These are phyloP conservation scores for Polysphondylium violaceum DNA, from an alignment of 78 protist species.

Conservation along the genomic window DNA sequence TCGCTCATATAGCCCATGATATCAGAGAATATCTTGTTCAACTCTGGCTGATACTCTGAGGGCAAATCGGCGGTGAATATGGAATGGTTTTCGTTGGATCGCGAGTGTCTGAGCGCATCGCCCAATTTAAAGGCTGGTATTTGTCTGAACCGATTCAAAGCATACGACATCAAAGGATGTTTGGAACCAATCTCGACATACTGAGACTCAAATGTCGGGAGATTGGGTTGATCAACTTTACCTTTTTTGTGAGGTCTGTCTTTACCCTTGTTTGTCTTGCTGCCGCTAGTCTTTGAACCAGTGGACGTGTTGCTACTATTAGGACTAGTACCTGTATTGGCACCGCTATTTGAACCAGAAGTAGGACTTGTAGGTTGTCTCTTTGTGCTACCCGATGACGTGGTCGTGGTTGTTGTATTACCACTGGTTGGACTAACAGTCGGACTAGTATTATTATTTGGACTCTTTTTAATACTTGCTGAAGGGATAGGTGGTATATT, in stretches of 20 bases:
- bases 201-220: slow-evolving; percentile 14
- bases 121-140: slow-evolving; percentile 52
- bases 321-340: background rate
- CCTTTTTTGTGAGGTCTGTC: background rate
- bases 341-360: no score
- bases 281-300: background rate
- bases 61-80: slow-evolving; percentile 26
- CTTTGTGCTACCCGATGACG: no score
- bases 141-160: slow-evolving; percentile 46
- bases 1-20: slow-evolving; percentile 69
- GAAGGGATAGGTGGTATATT: no score
- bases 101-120: slow-evolving; percentile 38
- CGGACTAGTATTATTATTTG: no score
- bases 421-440: no score
- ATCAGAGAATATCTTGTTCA: slow-evolving; percentile 23
- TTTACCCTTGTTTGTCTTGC: background rate
- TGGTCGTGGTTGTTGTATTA: no score
- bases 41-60: slow-evolving; percentile 16
- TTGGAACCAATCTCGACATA: slow-evolving; percentile 45
- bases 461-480: no score
- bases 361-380: background rate
- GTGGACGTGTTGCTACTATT: background rate
- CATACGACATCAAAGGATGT: slow-evolving; percentile 66
- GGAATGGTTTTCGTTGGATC: background rate
- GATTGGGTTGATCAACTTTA: no score